These are phyloP conservation scores for Claviceps sp. DNA, from an alignment of 2,329 filamentous ascomycete genomes.

Conservation along the genomic window DNA sequence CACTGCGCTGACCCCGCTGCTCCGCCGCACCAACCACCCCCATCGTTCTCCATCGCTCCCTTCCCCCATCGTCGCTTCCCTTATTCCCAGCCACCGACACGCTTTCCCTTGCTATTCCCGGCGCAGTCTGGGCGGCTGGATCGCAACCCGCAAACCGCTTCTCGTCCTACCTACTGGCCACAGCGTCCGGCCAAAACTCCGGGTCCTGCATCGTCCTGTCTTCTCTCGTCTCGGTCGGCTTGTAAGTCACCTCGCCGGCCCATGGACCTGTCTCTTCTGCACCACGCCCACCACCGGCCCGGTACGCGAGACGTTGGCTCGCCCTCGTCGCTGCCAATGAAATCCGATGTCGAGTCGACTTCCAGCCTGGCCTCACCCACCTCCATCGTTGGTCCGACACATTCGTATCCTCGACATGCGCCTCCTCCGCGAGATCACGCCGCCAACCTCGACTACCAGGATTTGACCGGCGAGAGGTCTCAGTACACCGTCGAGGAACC, in stretches of 20 bases:
- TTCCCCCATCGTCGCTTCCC: conserved; percentile 6
- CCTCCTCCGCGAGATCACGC: conserved; percentile 1
- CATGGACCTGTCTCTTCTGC: conserved; percentile 7
- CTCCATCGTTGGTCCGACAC: not conserved
- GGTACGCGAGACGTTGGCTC: conserved; percentile 1
- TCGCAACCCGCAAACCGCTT: not conserved
- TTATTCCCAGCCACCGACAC: conserved; percentile 20
- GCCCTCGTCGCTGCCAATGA: conserved; percentile 2
- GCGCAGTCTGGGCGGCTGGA: not conserved
- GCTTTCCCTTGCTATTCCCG: conserved; percentile 5
- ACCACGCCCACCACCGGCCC: conserved; percentile 3
- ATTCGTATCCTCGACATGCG: conserved; percentile 5
- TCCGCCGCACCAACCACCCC: not conserved
- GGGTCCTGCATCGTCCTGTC: not conserved
- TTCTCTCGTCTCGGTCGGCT: not conserved
- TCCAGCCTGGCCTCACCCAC: conserved; percentile 3
- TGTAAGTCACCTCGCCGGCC: not conserved
- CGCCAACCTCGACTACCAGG: conserved; percentile 8
- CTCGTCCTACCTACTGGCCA: not conserved
- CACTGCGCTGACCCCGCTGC: not conserved
- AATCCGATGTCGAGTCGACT: conserved; percentile 5
- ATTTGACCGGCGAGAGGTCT: conserved; percentile 4
- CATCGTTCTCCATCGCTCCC: not conserved
- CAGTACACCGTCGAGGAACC: conserved; percentile 22
- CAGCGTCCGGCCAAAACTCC: not conserved